Evolutionary conservation across 169 alveolate species (phyloP).

Genomic region (Plasmodium relictum): DNA sequence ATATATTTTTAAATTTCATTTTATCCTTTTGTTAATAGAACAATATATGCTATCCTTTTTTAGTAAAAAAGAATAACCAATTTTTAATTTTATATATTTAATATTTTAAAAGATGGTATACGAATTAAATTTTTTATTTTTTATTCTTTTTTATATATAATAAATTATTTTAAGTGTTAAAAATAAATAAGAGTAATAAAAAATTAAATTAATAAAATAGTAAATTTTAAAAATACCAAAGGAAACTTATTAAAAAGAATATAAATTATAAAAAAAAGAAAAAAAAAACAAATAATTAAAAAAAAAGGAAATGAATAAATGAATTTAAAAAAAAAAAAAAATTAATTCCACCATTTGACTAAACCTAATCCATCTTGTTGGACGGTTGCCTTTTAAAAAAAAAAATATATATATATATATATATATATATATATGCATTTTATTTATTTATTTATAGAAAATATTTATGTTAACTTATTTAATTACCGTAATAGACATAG

Average conservation of each 20-base stretch:
- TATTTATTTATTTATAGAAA: not conserved
- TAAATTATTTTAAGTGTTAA: not conserved
- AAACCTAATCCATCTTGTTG: constrained; percentile 74
- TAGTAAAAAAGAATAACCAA: too few species aligned
- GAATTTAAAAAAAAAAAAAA: not conserved
- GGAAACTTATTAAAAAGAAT: constrained; percentile 1
- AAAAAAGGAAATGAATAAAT: constrained; percentile 2
- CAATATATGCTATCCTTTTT: too few species aligned
- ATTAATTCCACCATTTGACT: constrained; percentile 66
- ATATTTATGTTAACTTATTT: not conserved
- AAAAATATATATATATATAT: not conserved
- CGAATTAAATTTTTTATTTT: too few species aligned
- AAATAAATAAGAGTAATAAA: not conserved
- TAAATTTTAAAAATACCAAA: not conserved
- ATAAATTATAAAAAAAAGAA: too few species aligned
- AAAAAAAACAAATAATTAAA: not conserved
- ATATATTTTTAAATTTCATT: too few species aligned
- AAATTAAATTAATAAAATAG: not conserved
- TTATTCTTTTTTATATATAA: not conserved
- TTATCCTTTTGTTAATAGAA: too few species aligned
- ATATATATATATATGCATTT: not conserved
- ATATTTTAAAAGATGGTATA: too few species aligned
- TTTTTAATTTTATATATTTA: too few species aligned
- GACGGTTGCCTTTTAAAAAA: constrained; percentile 53
- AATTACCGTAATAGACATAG: constrained; percentile 76